Conservation (phyloP, 148 eudicot species). For the Diospyros lotus region DNA sequence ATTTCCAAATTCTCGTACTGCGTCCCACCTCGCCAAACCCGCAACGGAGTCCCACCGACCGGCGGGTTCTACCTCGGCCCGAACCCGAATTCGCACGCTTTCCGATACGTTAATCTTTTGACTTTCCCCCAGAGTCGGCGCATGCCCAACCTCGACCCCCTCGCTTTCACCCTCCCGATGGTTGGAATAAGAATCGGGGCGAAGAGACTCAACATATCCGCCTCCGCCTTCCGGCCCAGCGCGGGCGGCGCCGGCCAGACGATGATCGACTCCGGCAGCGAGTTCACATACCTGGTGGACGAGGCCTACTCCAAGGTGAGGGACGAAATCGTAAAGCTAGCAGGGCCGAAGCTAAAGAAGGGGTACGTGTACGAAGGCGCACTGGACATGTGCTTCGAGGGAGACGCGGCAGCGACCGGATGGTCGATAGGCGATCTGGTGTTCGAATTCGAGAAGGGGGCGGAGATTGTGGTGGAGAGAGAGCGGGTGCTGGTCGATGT, state of each 20-base stretch:
- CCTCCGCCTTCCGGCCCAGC: conserved; percentile 28
- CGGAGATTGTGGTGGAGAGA: conserved; percentile 26
- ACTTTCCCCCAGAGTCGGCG: conserved; percentile 35
- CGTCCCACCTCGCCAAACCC: conserved; percentile 25
- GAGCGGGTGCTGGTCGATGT: conserved; percentile 33
- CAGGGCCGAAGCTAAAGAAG: conserved; percentile 31
- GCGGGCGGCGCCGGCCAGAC: conserved; percentile 53
- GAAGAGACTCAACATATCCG: conserved; percentile 20
- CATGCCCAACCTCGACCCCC: conserved; percentile 45
- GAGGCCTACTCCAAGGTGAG: conserved; percentile 41
- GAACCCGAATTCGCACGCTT: conserved; percentile 30
- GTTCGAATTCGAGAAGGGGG: conserved; percentile 41
- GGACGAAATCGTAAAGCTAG: conserved; percentile 24
- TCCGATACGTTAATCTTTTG: conserved; percentile 27
- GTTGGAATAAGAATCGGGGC: conserved; percentile 32
- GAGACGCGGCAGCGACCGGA: conserved; percentile 26
- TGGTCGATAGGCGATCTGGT: conserved; percentile 42
- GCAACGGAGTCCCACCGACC: conserved; percentile 6
- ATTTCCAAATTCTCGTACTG: conserved; percentile 45
- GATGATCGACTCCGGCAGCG: conserved; percentile 52
- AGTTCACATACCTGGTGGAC: conserved; percentile 39
- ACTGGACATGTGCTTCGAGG: conserved; percentile 50
- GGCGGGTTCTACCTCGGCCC: conserved; percentile 44
- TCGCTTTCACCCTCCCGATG: conserved; percentile 44
- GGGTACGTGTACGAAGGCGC: conserved; percentile 36